These are phyloP conservation scores for Trametes cingulata DNA, from an alignment of 768 basidiomycete genomes.

Conservation along the genomic window DNA sequence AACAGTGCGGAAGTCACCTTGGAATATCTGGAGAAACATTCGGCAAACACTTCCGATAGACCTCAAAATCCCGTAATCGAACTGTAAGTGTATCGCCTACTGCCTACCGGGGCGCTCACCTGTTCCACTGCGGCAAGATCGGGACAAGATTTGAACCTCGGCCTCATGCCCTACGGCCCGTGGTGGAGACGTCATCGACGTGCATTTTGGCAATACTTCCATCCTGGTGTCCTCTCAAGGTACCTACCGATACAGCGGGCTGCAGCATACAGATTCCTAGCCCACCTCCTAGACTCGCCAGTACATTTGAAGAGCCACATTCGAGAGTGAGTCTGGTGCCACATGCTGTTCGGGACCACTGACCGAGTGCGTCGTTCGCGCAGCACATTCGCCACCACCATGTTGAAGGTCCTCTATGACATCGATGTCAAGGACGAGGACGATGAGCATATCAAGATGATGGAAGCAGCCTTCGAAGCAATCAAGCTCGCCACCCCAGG, in stretches of 20 bases:
- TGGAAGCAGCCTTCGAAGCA: background rate
- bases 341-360: background rate
- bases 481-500: background rate
- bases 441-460: background rate
- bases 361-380: background rate
- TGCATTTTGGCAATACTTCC: conserved; percentile 21
- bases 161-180: conserved; percentile 22
- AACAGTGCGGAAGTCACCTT: conserved; percentile 25
- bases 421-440: conserved; percentile 12
- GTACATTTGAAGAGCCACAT: background rate
- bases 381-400: conserved; percentile 9
- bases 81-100: background rate
- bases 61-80: background rate
- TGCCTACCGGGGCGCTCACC: too few species aligned
- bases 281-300: background rate
- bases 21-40: conserved; percentile 32
- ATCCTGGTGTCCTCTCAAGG: background rate
- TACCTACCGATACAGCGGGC: background rate
- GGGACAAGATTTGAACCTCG: conserved; percentile 14
- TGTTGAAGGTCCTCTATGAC: conserved; percentile 21
- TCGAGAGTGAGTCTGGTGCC: background rate
- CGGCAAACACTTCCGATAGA: conserved; percentile 32
- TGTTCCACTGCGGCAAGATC: background rate
- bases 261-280: background rate
- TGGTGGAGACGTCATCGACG: conserved; percentile 24